Conservation (phyloP, 2,329 filamentous ascomycete genomes). For the Neoascochyta sp. region DNA sequence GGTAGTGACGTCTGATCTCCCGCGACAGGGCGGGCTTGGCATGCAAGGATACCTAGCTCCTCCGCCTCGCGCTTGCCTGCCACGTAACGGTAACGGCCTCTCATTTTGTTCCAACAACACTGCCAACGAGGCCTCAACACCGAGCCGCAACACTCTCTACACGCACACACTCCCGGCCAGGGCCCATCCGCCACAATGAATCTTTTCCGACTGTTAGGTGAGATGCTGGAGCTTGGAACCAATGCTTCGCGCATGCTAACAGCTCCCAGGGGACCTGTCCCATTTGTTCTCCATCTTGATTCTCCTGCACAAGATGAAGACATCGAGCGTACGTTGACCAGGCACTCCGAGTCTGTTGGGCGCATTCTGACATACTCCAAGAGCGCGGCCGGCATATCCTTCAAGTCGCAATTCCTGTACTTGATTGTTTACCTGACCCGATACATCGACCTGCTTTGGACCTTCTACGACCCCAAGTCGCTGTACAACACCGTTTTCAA, state of each 20-base stretch:
- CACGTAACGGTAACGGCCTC: too few species aligned
- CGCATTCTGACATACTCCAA: conserved; percentile 38
- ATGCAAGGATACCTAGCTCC: conserved; percentile 32
- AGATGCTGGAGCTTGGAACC: conserved; percentile 24
- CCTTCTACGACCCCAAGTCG: conserved; percentile 62
- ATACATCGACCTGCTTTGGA: conserved; percentile 88
- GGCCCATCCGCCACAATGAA: conserved; percentile 55
- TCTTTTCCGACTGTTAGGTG: conserved; percentile 66
- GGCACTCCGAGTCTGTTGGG: not conserved
- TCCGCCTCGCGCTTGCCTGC: conserved; percentile 24
- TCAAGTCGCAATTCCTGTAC: conserved; percentile 97
- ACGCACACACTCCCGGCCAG: conserved; percentile 15
- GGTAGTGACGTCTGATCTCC: conserved; percentile 16
- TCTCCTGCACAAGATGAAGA: conserved; percentile 91
- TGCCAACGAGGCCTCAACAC: too few species aligned
- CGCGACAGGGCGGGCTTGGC: conserved; percentile 24
- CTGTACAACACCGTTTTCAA: conserved; percentile 95
- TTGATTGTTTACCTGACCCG: conserved; percentile 89
- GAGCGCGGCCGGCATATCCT: conserved; percentile 97
- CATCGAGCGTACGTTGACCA: conserved; percentile 66
- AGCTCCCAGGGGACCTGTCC: conserved; percentile 76
- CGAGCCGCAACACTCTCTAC: conserved; percentile 14
- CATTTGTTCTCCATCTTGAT: conserved; percentile 93
- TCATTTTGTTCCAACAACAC: conserved; percentile 30
- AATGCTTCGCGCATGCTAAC: conserved; percentile 24